Evolutionary conservation across 1,284 basidiomycete species (phyloP), one percentile per base, ranked within the genome.

Genomic region (Melanopsichium pennsylvanicum): DNA sequence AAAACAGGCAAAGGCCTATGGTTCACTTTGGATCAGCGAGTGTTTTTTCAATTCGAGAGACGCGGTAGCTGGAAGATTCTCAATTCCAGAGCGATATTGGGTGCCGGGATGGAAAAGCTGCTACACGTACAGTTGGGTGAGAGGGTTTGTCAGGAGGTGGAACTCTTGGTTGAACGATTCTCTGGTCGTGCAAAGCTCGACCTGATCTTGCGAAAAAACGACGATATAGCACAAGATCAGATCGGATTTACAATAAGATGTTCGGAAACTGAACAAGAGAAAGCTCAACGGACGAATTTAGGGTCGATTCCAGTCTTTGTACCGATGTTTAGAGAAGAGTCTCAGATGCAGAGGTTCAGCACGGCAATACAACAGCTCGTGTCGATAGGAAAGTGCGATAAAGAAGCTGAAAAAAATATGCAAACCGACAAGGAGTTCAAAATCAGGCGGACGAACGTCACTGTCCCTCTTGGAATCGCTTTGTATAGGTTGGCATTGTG

Each of bases 401-500:
- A 23, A 25, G 36, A 8, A n/a, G 25, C 12, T 11, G 16, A 18
- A 22, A 15, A 21, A 22, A 16, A 38, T n/a, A 21, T n/a, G 12
- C 13, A 35, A 19, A 12, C 5, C 12, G 5, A 21, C 4, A 18
- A 11, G 12, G 22, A 29, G 26, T 57, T 43, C 18, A 8, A 19
- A 5, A 49, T 48, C 8, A 40, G 35, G 34, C 41, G 51, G 15
- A 40, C 39, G 16, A 48, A 37, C 11, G 11, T 51, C 18, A 61
- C 58, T 8, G 36, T 40, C 12, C 47, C 52, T 4, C 31, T 68
- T 3, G 64, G 58, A 0, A 27, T 68, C 15, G 51, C 64, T 5
- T 23, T 68, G 36, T 68, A 68, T 26, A 23, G 64, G 21, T 34
- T 68, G 16, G 44, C 54, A 5, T 27, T 68, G 18, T 68, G 64